Base-by-base conservation (phyloP, 495 filamentous ascomycete genomes). In the Chaetomium tenue region DNA sequence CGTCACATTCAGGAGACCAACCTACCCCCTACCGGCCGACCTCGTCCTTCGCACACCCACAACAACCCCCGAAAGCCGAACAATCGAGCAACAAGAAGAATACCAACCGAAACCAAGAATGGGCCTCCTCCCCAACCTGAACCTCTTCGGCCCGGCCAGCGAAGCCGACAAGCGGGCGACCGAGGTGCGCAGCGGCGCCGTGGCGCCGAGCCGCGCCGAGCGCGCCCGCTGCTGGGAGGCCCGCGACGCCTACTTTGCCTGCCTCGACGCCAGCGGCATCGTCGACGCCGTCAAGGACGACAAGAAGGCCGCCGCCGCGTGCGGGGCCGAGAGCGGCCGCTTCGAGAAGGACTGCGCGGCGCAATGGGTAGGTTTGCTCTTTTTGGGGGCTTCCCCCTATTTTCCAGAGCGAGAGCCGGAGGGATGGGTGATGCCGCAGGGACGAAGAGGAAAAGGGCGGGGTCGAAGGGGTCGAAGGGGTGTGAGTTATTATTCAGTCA, bases 161-260 rank as follows among this genome's bases (percentile, higher is more conserved):
- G 78, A 77, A 47, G 79, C 79, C 25, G 77, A 78, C 58, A 76
- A 79, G 75, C 76, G 78, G 68, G 74, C 82, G 61, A 70, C 82
- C 77, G 82, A 80, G 77, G 72, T 83, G 55, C 78, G 80, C 65
- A 73, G 83, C 59, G 86, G 86, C 65, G 85, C 84, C 72, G 85
- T 88, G 64, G 88, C 90, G 1, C 94, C 94, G 1, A 87, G 88
- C 64, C 88, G 93, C 60, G 82, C 80, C 55, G 88, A 91, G 70
- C 87, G 94, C 62, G 80, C 86, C 53, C 79, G 81, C 52, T 98
- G 94, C 84, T 98, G 91, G 88, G 88, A 89, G 55, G 87, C 88
- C 18, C 85, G 94, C 30, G 94, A 98, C 74, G 72, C 70, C 40
- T 98, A 93, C 80, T 98, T 94, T 76, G 75, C 78, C 28, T 98